phyloP scores from a whole-genome alignment of 345 rosid species.

The Rhizophora apiculata region DNA sequence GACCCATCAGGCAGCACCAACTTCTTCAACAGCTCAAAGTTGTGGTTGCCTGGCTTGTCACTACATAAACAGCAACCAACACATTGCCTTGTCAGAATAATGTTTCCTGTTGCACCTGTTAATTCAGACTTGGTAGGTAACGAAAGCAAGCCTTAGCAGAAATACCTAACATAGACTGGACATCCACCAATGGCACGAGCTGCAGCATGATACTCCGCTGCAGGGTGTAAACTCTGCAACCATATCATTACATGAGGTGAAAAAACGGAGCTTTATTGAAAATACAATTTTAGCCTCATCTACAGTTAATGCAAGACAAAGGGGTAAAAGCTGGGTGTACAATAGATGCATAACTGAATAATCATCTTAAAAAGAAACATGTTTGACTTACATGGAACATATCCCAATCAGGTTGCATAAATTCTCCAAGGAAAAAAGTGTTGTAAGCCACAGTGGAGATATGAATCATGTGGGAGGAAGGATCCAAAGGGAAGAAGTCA shows the following conservation, averaged over 20 bases:
- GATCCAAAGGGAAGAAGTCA: slow-evolving; percentile 88
- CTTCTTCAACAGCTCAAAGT: slow-evolving; percentile 74
- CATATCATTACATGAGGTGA: no score
- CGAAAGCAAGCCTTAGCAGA: no score
- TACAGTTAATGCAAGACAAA: no score
- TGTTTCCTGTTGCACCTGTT: no score
- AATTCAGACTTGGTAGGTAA: no score
- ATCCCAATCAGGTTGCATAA: slow-evolving; percentile 99
- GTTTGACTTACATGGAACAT: slow-evolving; percentile 76
- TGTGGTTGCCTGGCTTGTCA: slow-evolving; percentile 95
- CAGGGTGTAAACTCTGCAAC: slow-evolving; percentile 54
- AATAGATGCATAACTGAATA: no score
- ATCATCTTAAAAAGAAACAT: no score
- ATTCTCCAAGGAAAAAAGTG: slow-evolving; percentile 90
- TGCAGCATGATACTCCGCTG: slow-evolving; percentile 94
- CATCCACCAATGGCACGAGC: slow-evolving; percentile 97
- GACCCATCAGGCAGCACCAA: slow-evolving; percentile 96
- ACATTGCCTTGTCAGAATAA: no score
- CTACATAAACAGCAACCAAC: slow-evolving; percentile 29
- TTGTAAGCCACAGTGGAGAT: slow-evolving; percentile 91
- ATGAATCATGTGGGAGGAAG: slow-evolving; percentile 96
- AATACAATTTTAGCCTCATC: no score
- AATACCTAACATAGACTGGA: slow-evolving; percentile 90
- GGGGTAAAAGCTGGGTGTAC: no score
- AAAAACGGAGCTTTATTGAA: no score